These are phyloP conservation scores for Teunomyces cretensis DNA, from an alignment of 805 yeast genomes.

Conservation along the genomic window DNA sequence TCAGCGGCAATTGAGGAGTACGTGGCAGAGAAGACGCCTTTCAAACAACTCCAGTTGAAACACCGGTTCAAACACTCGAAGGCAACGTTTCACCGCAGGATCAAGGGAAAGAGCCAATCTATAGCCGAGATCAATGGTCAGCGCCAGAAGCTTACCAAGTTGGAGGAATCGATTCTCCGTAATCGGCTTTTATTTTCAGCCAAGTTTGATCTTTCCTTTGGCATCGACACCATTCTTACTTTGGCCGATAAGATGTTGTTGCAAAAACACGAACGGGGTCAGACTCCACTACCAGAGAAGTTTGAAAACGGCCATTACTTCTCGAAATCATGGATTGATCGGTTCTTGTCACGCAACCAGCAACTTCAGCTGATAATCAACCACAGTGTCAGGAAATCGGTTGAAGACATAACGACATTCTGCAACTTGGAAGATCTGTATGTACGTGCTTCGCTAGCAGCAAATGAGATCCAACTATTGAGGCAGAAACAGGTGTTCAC, in stretches of 20 bases:
- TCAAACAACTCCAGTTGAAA: neutral
- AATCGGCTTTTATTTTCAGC: neutral
- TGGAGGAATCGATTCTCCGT: neutral
- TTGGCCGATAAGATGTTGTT: constrained; percentile 4
- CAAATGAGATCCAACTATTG: neutral
- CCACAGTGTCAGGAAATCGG: neutral
- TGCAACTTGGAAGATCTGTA: constrained; percentile 1
- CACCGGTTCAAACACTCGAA: constrained; percentile 1
- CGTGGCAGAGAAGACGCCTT: neutral
- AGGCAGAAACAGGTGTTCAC: neutral
- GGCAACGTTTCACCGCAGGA: constrained; percentile 1
- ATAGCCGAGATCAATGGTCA: neutral
- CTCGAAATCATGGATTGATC: neutral
- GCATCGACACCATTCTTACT: neutral
- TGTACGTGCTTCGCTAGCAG: neutral
- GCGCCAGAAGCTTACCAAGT: neutral
- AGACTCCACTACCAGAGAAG: neutral
- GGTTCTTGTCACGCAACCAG: neutral
- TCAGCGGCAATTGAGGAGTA: neutral
- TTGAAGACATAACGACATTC: constrained; percentile 1
- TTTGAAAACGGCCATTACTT: constrained; percentile 1
- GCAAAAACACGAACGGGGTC: neutral
- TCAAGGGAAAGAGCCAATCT: neutral
- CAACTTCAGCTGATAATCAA: neutral
- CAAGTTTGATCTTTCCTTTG: neutral